Conservation (phyloP, 2,329 filamentous ascomycete genomes). For the Fusarium transvaalense region DNA sequence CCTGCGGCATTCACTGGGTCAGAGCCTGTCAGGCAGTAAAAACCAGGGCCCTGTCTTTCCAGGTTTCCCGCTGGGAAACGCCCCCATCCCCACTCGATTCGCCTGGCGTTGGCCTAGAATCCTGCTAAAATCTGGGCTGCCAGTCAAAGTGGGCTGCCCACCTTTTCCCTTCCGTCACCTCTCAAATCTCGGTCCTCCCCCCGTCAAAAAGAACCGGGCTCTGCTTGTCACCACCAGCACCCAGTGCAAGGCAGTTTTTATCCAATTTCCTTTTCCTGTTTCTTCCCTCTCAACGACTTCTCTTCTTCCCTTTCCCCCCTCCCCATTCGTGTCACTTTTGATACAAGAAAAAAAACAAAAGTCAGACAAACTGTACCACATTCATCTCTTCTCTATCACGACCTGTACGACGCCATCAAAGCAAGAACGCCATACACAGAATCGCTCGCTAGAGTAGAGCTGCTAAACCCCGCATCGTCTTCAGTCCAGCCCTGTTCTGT, state of each 20-base stretch:
- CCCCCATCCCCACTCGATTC: constrained; percentile 38
- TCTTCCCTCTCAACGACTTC: constrained; percentile 29
- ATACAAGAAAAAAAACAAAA: constrained; percentile 10
- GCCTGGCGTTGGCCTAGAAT: constrained; percentile 45
- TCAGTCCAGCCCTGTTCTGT: constrained; percentile 31
- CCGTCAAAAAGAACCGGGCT: constrained; percentile 45
- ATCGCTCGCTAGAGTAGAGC: constrained; percentile 38
- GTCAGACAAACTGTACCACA: constrained; percentile 4
- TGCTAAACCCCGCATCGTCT: constrained; percentile 47
- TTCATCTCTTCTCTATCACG: constrained; percentile 25
- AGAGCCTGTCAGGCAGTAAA: constrained; percentile 6
- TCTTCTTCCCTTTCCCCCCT: constrained; percentile 5
- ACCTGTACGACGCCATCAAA: constrained; percentile 32
- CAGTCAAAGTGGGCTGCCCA: constrained; percentile 44
- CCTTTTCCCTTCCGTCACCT: constrained; percentile 43
- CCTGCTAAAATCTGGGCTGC: constrained; percentile 44
- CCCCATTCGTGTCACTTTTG: constrained; percentile 20
- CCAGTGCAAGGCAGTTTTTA: constrained; percentile 36
- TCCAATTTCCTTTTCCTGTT: constrained; percentile 36
- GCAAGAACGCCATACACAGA: constrained; percentile 26
- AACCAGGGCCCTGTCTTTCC: constrained; percentile 26
- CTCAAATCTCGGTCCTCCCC: constrained; percentile 39
- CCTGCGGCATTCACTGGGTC: not conserved
- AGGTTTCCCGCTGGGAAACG: constrained; percentile 41
- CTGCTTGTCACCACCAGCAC: constrained; percentile 40